Conservation (phyloP, 306 rosid genomes). For the Ammopiptanthus mongolicus region DNA sequence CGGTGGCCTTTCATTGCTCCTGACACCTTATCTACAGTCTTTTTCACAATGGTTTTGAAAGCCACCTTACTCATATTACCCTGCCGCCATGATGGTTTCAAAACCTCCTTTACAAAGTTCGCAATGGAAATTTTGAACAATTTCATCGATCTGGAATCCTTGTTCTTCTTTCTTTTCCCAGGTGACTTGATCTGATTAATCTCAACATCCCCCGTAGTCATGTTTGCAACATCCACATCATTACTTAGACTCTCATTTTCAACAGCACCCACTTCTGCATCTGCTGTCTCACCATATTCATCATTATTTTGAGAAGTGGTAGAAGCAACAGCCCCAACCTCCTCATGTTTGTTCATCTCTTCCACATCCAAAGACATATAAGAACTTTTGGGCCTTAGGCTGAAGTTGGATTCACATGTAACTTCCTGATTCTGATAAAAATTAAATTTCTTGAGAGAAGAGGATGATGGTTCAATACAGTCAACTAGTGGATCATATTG, state of each 20-base stretch:
- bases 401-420: slow-evolving; percentile 49
- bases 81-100: slow-evolving; percentile 97
- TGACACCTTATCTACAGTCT: slow-evolving; percentile 96
- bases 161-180: slow-evolving; percentile 67
- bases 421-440: slow-evolving; percentile 50
- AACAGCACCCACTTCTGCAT: slow-evolving; percentile 79
- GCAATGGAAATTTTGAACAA: slow-evolving; percentile 87
- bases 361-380: slow-evolving; percentile 48
- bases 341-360: slow-evolving; percentile 51
- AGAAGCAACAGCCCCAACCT: slow-evolving; percentile 63
- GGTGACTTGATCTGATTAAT: slow-evolving; percentile 69
- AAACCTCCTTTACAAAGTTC: slow-evolving; percentile 84
- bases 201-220: slow-evolving; percentile 53
- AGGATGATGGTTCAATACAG: slow-evolving; percentile 72
- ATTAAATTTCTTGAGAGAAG: slow-evolving; percentile 38
- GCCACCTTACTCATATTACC: slow-evolving; percentile 99
- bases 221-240: slow-evolving; percentile 36
- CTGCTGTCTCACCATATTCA: slow-evolving; percentile 89
- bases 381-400: slow-evolving; percentile 47
- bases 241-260: slow-evolving; percentile 70
- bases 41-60: slow-evolving; percentile 92
- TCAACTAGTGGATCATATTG: slow-evolving; percentile 95
- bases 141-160: slow-evolving; percentile 79
- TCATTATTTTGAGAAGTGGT: slow-evolving; percentile 71
- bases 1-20: slow-evolving; percentile 96